Base-by-base conservation (phyloP, 2,329 filamentous ascomycete species). In the Xylaria polymorpha region DNA sequence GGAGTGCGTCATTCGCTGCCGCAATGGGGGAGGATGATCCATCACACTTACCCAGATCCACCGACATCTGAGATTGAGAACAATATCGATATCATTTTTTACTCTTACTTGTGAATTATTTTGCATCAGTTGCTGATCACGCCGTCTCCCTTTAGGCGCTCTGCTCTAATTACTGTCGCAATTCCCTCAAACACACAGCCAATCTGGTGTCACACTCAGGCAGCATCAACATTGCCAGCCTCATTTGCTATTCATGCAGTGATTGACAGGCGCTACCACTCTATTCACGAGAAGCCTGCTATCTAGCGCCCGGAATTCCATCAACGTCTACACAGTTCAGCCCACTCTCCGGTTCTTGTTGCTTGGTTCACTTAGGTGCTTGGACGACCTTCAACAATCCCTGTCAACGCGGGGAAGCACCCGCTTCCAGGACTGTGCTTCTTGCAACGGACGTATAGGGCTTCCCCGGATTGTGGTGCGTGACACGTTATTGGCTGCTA, bases 401-500 rank as follows among this genome's bases (percentile, higher is more conserved):
- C 59, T 66, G 62, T 64, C 60, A 63, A 66, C 69, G 53, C 60
- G 61, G 56, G 56, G 58, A 66, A 61, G 39, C 59, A 51, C 59
- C 62, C 48, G 48, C 51, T 43, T 53, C 64, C 44, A 60, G 60
- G 61, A 56, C 22, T 64, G 25, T 64, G 50, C 63, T 59, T 46
- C 35, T 68, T 55, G 62, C 73, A 68, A 70, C 66, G 71, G 64
- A 65, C 59, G 67, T 72, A 72, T 61, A 62, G 61, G 57, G 57
- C 57, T 75, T 74, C 73, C 71, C 70, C 74, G 64, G 73, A 69
- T 69, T 73, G 74, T 74, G 71, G 67, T 70, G 75, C 72, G 69
- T 73, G 71, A 71, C 67, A 66, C 64, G 58, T 74, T 62, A 72
- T 74, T 73, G 69, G 69, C 63, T 61, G 64, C 64, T 32, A 57